These are phyloP conservation scores for Candida suzukii DNA, from an alignment of 805 yeast genomes.

Conservation along the genomic window DNA sequence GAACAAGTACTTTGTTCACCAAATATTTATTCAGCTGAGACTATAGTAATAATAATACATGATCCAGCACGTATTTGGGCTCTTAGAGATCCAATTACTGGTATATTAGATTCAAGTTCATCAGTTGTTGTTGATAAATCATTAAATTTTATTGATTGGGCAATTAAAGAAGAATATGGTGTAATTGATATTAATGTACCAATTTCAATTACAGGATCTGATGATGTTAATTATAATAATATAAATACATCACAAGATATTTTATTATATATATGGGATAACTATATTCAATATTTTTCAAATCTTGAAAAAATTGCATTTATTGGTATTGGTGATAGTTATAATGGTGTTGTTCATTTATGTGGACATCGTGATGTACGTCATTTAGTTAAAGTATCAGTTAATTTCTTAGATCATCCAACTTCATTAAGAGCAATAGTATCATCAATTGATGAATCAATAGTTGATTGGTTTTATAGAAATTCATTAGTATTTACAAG, in stretches of 20 bases:
- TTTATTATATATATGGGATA: conserved; percentile 81
- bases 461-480: conserved; percentile 87
- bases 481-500: conserved; percentile 80
- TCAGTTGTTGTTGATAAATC: conserved; percentile 76
- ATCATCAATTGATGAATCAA: conserved; percentile 81
- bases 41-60: conserved; percentile 67
- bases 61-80: conserved; percentile 95
- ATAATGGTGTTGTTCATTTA: conserved; percentile 78
- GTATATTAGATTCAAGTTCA: conserved; percentile 64
- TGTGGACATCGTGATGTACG: conserved; percentile 75
- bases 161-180: conserved; percentile 51
- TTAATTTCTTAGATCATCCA: conserved; percentile 60
- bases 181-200: conserved; percentile 83
- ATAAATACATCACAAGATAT: conserved; percentile 70
- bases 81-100: conserved; percentile 69
- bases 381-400: conserved; percentile 58
- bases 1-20: conserved; percentile 70
- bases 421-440: conserved; percentile 70
- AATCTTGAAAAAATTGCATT: conserved; percentile 65
- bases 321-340: conserved; percentile 86
- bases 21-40: conserved; percentile 54
- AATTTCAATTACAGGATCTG: conserved; percentile 36
- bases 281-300: conserved; percentile 67
- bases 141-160: conserved; percentile 64
- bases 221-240: conserved; percentile 51